Evolutionary conservation across 176 grass and related monocot species (phyloP), one percentile per base, ranked within the genome.

Genomic region (Echinochloa phyllopogon): DNA sequence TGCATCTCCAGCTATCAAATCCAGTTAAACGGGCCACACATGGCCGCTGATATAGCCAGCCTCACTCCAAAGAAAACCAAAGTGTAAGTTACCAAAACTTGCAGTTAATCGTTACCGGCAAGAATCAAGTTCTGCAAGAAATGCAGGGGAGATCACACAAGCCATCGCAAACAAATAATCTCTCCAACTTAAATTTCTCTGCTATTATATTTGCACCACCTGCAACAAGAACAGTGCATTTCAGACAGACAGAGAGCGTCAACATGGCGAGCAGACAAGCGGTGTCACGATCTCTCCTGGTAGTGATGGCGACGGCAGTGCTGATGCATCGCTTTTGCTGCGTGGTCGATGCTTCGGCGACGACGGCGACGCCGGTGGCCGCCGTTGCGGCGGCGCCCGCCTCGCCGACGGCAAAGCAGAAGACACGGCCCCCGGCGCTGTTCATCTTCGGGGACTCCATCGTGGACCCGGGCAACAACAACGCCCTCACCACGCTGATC

Each of bases 401-500:
- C 20, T 8, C 63, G 6, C 0, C 78, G 64, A 11, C 44, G 62
- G 10, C 65, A 47, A 86, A 52, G 43, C 81, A 25, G 74, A 37
- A 11, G 83, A 42, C 77, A 24, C 53, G 56, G 38, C 0, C 82
- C 8, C 94, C 94, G 29, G 91, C 91, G n/a, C 24, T 97, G 40
- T 63, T 92, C 29, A 64, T 88, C 67, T 94, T 94, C 70, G 94
- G 94, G 6, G 94, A 97, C 83, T 94, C 94, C 2, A 85, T 88
- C 64, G 94, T 94, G 66, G 94, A 97, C 79, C 39, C 94, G 33
- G 94, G 94, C 58, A 97, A 94, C 83, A 97, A 97, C 72, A 97
- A 97, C 84, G 91, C 10, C 8, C 74, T 97, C 70, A 39, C 70
- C 20, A 92, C 94, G 20, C 4, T 25, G 49, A 13, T 88, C 17